Evolutionary conservation across 352 stramenopile species (phyloP).

Genomic region (Phytopythium litorale): DNA sequence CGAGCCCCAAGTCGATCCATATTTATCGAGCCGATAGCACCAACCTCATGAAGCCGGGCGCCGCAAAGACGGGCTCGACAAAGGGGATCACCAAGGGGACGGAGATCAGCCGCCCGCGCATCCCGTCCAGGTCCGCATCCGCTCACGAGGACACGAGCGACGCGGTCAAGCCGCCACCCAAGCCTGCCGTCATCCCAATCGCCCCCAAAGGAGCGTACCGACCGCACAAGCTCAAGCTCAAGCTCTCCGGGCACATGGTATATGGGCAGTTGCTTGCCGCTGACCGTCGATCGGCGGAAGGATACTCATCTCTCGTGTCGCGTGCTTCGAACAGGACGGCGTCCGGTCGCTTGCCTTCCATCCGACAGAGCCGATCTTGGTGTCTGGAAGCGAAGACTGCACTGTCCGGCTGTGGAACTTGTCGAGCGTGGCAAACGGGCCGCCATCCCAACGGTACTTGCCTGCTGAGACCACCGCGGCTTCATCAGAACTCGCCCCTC

Average conservation of each 20-base stretch:
- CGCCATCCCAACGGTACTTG: conserved; percentile 52
- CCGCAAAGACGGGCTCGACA: conserved; percentile 21
- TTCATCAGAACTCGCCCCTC: neutral
- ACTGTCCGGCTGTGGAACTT: conserved; percentile 86
- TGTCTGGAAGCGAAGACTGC: conserved; percentile 84
- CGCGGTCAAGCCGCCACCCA: conserved; percentile 24
- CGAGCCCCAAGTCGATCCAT: conserved; percentile 32
- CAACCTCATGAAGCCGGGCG: conserved; percentile 29
- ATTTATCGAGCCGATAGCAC: conserved; percentile 68
- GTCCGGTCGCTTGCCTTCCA: conserved; percentile 77
- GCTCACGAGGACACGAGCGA: conserved; percentile 39
- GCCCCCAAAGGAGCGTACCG: conserved; percentile 63
- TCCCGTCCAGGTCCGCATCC: conserved; percentile 56
- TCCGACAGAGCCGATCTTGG: conserved; percentile 73
- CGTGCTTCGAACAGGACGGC: conserved; percentile 43
- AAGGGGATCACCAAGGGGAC: conserved; percentile 40
- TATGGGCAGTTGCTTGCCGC: neutral
- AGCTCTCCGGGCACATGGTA: conserved; percentile 83
- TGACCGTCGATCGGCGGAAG: neutral
- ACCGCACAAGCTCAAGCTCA: conserved; percentile 82
- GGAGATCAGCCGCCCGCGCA: conserved; percentile 73
- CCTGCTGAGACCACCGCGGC: neutral
- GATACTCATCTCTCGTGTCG: neutral
- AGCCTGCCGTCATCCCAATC: conserved; percentile 39
- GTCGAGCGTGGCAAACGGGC: conserved; percentile 47